phyloP scores from a whole-genome alignment of 768 basidiomycete species.

The Psilocybe cyanescens region DNA sequence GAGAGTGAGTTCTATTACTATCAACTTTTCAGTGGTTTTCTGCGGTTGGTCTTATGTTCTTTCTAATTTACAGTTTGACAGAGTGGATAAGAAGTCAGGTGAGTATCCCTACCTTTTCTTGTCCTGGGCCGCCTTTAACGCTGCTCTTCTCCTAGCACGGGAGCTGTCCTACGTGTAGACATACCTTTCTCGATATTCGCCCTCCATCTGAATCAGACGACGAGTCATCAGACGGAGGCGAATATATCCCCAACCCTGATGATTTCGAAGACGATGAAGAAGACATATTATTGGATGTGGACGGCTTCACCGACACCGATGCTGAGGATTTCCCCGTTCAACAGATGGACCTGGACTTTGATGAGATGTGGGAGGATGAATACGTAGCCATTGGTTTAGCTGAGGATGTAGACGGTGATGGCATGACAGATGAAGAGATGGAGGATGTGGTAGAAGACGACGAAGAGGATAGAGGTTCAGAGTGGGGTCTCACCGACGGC shows the following conservation, averaged over 20 bases:
- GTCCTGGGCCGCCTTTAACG: neutral
- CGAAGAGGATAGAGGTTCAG: constrained; percentile 27
- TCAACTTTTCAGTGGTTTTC: constrained; percentile 2
- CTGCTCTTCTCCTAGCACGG: constrained; percentile 53
- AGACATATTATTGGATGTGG: constrained; percentile 47
- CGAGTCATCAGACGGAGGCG: constrained; percentile 70
- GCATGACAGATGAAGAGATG: constrained; percentile 26
- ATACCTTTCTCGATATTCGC: constrained; percentile 57
- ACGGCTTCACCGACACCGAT: constrained; percentile 42
- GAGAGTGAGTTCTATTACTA: constrained; percentile 48
- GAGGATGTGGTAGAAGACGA: constrained; percentile 22
- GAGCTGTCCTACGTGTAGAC: constrained; percentile 70
- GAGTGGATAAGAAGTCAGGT: constrained; percentile 70
- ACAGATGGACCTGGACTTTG: constrained; percentile 38
- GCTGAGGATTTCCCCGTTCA: constrained; percentile 43
- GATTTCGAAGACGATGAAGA: constrained; percentile 57
- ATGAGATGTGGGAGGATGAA: constrained; percentile 24
- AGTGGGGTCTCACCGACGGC: constrained; percentile 48
- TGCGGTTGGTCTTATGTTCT: neutral
- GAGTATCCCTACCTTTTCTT: constrained; percentile 15
- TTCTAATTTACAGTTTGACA: constrained; percentile 45
- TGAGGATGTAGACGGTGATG: constrained; percentile 16
- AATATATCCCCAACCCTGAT: constrained; percentile 58
- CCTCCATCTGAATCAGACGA: constrained; percentile 57
- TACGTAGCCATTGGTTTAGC: neutral